Evolutionary conservation across 805 yeast species (phyloP), one percentile per base, ranked within the genome.

Genomic region (Pichia nakasei): DNA sequence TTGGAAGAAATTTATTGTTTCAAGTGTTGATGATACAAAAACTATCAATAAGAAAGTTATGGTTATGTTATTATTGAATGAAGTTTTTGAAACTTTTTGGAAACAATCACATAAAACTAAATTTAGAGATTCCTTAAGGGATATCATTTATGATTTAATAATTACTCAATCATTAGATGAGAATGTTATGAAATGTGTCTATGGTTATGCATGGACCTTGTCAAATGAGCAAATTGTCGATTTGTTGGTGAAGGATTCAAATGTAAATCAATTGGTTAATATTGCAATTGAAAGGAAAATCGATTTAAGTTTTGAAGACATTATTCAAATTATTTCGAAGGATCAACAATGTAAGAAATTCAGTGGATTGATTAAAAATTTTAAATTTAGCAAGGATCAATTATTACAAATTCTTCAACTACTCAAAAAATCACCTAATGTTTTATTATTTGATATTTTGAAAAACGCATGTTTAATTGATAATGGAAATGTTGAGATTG

Each of bases 31-130:
- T 20, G 31, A 47, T 1, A 22, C 26, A 2, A 24, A 24, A 13
- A 11, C 18, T 5, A 26, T 26, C 19, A 20, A 31, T 18, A 24
- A 42, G 7, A 31, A 29, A 7, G 17, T 26, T 2, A 29, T 55
- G 35, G 47, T 52, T 9, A 37, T 60, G 5, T 51, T 51, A 3
- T 41, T 61, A n/a, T 38, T 59, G n/a, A 57, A 56, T 44, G 63
- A 59, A 40, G 41, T 60, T 11, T 59, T 59, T 32, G 34, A 29
- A 13, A 51, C 39, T 27, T 29, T 59, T 11, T 48, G 46, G 44
- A 29, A 38, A 4, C 17, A 18, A 12, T 19, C 37, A 12, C 13
- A n/a, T 15, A 22, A 29, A 26, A 15, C 2, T 7, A 22, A 22
- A 9, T 38, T 31, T 11, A 42, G 38, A 32, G 19, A 27, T 12